These are phyloP conservation scores for Clonostachys sp. DNA, from an alignment of 2,329 filamentous ascomycete species.

Conservation along the genomic window DNA sequence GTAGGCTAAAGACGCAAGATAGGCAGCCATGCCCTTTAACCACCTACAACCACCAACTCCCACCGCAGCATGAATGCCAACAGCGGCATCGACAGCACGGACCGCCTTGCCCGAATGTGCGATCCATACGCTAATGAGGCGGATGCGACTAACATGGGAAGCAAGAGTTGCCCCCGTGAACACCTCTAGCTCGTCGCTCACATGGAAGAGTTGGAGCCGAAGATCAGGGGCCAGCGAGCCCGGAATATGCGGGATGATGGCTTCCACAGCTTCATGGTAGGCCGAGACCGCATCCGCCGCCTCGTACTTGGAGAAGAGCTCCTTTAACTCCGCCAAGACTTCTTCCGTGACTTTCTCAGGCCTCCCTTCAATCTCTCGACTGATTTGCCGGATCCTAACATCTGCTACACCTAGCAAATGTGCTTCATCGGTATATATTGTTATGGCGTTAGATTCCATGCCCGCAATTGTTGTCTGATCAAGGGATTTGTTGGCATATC, in stretches of 20 bases:
- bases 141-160: not conserved
- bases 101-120: not conserved
- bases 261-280: not conserved
- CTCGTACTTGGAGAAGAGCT: not conserved
- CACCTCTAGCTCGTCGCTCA: not conserved
- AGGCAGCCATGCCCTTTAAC: not conserved
- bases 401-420: not conserved
- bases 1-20: not conserved
- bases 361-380: not conserved
- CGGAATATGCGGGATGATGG: not conserved
- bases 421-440: not conserved
- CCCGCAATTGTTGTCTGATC: not conserved
- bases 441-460: not conserved
- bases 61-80: not conserved
- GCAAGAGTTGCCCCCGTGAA: not conserved
- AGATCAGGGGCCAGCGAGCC: not conserved
- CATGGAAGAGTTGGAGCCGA: not conserved
- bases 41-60: not conserved
- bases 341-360: no score
- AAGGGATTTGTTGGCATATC: not conserved
- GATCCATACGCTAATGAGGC: not conserved
- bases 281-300: not conserved
- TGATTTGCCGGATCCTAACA: not conserved
- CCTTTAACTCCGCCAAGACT: not conserved
- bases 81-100: not conserved